These are phyloP conservation scores for Kazachstania kunashirensis DNA, from an alignment of 805 yeast species.

Conservation along the genomic window DNA sequence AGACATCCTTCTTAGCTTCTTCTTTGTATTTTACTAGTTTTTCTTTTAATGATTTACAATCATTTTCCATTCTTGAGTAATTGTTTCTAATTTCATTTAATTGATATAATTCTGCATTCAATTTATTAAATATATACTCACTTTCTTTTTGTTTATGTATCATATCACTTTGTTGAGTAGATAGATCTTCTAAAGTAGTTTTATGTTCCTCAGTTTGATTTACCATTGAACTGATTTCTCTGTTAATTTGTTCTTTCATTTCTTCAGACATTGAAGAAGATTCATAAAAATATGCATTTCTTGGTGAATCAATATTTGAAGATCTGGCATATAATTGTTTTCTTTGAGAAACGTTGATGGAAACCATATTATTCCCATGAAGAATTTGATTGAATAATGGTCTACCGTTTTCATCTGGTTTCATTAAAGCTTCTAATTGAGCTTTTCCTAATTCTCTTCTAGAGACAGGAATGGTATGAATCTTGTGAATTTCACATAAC, in stretches of 20 bases:
- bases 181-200: conserved; percentile 8
- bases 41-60: conserved; percentile 24
- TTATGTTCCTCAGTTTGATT: conserved; percentile 8
- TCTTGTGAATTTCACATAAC: conserved; percentile 48
- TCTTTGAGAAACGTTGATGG: conserved; percentile 48
- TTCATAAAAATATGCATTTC: conserved; percentile 35
- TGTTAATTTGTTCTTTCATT: conserved; percentile 10
- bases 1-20: conserved; percentile 36
- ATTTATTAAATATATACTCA: conserved; percentile 10
- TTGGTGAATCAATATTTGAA: conserved; percentile 14
- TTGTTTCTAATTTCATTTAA: conserved; percentile 16
- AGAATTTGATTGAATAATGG: conserved; percentile 47
- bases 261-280: conserved; percentile 22
- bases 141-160: conserved; percentile 7
- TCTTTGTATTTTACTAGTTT: conserved; percentile 28
- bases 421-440: conserved; percentile 32
- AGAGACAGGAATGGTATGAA: conserved; percentile 56
- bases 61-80: conserved; percentile 18
- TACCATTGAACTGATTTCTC: conserved; percentile 10
- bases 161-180: conserved; percentile 9
- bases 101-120: conserved; percentile 8
- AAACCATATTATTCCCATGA: conserved; percentile 46
- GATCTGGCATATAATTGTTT: conserved; percentile 31
- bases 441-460: conserved; percentile 34
- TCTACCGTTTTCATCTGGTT: conserved; percentile 30